phyloP scores from a whole-genome alignment of 2,329 filamentous ascomycete species.

The Colletotrichum destructivum region DNA sequence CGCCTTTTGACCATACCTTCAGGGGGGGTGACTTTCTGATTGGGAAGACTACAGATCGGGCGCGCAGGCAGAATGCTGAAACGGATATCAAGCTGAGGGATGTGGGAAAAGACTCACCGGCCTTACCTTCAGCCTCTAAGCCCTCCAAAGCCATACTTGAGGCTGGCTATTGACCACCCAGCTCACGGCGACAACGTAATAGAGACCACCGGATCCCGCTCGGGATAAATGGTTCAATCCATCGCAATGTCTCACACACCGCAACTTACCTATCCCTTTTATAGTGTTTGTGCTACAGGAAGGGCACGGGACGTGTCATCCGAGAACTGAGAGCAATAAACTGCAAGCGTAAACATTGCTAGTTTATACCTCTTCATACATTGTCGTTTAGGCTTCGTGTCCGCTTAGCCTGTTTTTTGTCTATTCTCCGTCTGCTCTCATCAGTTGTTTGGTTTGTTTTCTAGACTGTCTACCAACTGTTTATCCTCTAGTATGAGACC shows the following conservation, averaged over 20 bases:
- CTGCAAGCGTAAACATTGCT: too few relatives aligned
- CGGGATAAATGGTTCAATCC: background rate
- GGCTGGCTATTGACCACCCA: background rate
- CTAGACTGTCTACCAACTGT: background rate
- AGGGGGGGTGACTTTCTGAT: background rate
- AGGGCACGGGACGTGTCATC: too few relatives aligned
- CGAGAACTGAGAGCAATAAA: background rate
- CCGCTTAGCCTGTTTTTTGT: background rate
- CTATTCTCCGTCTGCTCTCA: background rate
- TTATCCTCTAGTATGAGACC: background rate
- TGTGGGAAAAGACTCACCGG: background rate
- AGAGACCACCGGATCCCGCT: background rate
- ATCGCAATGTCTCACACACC: background rate
- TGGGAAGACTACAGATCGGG: background rate
- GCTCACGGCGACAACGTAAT: background rate
- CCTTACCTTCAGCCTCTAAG: background rate
- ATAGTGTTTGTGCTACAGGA: too few relatives aligned
- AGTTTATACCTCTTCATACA: background rate
- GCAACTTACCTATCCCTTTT: background rate
- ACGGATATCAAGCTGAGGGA: background rate
- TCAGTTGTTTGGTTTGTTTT: background rate
- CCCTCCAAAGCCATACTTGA: background rate
- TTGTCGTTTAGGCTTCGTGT: slow-evolving; percentile 5
- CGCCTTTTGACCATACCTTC: slow-evolving; percentile 43
- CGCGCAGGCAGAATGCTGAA: background rate